Evolutionary conservation across 305 asterid species (phyloP), one percentile per base, ranked within the genome.

Genomic region (Fraxinus sp.): DNA sequence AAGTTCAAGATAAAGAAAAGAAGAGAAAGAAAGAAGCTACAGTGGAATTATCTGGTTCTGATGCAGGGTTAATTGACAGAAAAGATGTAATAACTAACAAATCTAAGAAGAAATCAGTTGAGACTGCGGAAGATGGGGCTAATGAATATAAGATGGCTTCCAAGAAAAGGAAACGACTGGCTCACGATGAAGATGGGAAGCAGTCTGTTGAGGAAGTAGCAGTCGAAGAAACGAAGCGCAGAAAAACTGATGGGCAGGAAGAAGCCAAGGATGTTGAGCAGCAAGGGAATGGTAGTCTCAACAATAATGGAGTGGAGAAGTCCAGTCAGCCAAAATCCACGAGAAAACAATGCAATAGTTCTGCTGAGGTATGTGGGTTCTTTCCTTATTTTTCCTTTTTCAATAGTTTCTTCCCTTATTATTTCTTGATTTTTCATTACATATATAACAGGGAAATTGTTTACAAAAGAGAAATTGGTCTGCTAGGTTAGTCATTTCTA

Each of bases 111-210:
- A 81, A 79, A 80, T 82, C 85, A 22, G 72, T 43, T 22, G 87
- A 84, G 85, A 79, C 87, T 55, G 83, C 82, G 16, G 94, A 86
- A 74, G 82, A 72, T 86, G 91, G 79, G 59, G 84, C 76, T 83
- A 36, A 78, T 37, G 89, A 90, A 86, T 85, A 89, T 52, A 78
- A 88, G 78, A 88, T 90, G 85, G 85, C 86, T 77, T 87, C 90
- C 68, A 94, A 94, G 89, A 95, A 95, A 88, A 92, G 97, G 82
- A 95, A 94, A 90, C 84, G 91, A 84, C 78, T 81, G 81, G 85
- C 73, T 77, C n/a, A 86, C 18, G 90, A 88, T 86, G 98, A 89
- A 87, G 90, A 80, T 79, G 91, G 86, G 73, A 81, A 80, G 73
- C 82, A 87, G 75, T 77, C 90, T 70, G 81, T 59, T 82, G 86